Conservation (phyloP, 73 alveolate genomes). For the Tetrahymena thermophila region DNA sequence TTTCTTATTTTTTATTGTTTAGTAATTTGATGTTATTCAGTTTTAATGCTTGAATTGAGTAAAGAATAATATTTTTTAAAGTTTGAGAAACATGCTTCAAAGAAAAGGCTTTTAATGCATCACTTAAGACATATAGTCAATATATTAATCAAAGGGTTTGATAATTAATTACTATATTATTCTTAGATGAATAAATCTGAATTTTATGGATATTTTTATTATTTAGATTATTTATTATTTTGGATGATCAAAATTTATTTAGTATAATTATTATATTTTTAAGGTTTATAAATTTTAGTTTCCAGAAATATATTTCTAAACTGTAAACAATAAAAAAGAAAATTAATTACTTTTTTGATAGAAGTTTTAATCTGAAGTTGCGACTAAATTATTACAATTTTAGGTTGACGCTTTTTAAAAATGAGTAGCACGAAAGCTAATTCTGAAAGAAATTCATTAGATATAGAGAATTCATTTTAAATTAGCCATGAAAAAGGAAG, state of each 20-base stretch:
- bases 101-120: neutral
- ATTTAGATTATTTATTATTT: no score
- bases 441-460: neutral
- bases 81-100: neutral
- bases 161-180: neutral
- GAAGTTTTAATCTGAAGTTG: neutral
- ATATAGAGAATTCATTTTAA: neutral
- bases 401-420: neutral
- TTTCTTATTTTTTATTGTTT: no score
- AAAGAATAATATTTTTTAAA: no score
- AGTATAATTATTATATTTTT: neutral
- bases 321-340: neutral
- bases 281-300: no score
- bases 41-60: no score
- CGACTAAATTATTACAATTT: neutral
- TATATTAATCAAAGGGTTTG: neutral
- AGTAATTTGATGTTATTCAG: no score
- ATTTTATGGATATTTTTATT: neutral
- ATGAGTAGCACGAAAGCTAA: neutral
- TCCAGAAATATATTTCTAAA: neutral
- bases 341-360: no score
- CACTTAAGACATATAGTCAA: neutral
- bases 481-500: neutral
- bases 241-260: neutral
- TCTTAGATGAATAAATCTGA: no score